These are phyloP conservation scores for Fusarium sp. DNA, from an alignment of 2,329 filamentous ascomycete genomes.

Conservation along the genomic window DNA sequence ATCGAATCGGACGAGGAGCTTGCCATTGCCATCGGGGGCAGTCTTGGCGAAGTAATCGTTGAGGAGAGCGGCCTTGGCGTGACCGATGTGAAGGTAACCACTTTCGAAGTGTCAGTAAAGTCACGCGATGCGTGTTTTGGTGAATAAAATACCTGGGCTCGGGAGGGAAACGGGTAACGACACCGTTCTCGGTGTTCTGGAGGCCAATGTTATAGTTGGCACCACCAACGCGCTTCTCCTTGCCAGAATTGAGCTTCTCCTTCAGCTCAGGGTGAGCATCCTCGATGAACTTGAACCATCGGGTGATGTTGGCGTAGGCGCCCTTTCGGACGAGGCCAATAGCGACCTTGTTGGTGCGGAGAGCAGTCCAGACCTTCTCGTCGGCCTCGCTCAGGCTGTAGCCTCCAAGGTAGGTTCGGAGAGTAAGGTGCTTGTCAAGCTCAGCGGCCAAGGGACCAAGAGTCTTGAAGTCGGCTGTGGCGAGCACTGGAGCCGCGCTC, in stretches of 20 bases:
- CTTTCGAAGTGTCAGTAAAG: conserved; percentile 46
- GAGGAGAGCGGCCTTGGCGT: conserved; percentile 91
- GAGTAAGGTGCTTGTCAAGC: conserved; percentile 87
- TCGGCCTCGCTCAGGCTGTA: conserved; percentile 83
- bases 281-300: conserved; percentile 92
- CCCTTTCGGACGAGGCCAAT: conserved; percentile 84
- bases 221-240: conserved; percentile 79
- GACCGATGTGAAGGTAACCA: conserved; percentile 94
- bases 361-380: conserved; percentile 82
- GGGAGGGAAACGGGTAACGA: conserved; percentile 91
- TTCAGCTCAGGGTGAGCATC: conserved; percentile 82
- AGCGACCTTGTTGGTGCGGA: conserved; percentile 87
- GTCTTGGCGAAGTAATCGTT: conserved; percentile 98
- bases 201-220: conserved; percentile 91
- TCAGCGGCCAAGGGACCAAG: conserved; percentile 79
- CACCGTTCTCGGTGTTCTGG: conserved; percentile 85
- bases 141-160: conserved; percentile 79
- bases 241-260: conserved; percentile 65
- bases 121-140: conserved; percentile 17
- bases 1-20: conserved; percentile 90
- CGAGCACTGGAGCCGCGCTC: conserved; percentile 42
- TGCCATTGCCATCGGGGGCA: conserved; percentile 91
- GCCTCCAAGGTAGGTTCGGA: conserved; percentile 87
- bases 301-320: conserved; percentile 77
- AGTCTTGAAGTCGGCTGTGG: conserved; percentile 75